Conservation (phyloP, 192 early-diverging fungal genomes). For the Linnemannia elongata region DNA sequence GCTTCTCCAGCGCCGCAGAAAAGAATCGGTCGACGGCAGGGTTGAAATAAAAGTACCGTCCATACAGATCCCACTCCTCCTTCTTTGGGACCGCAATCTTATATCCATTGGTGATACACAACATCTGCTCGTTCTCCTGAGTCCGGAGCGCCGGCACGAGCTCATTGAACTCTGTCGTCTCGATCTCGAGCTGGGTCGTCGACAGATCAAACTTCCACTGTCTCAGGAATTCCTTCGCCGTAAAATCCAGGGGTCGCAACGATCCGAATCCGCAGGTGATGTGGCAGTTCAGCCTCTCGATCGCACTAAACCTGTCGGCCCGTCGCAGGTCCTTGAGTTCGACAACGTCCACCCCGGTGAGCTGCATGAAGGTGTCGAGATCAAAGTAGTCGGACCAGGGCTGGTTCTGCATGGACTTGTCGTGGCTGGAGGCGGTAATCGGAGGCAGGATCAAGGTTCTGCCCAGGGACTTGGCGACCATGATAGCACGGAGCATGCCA, state of each 20-base stretch:
- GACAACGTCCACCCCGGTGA: conserved; percentile 34
- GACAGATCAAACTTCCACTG: conserved; percentile 52
- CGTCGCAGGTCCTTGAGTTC: conserved; percentile 30
- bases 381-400: conserved; percentile 50
- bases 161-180: conserved; percentile 28
- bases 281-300: conserved; percentile 34
- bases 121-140: conserved; percentile 18
- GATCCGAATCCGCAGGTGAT: conserved; percentile 44
- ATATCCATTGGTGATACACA: conserved; percentile 33
- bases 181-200: neutral
- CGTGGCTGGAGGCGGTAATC: conserved; percentile 12
- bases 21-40: conserved; percentile 15
- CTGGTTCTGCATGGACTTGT: conserved; percentile 20
- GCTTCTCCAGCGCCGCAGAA: neutral
- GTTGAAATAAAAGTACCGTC: conserved; percentile 37
- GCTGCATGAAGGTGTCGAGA: conserved; percentile 39
- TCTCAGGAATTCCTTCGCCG: conserved; percentile 34
- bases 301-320: neutral
- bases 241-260: conserved; percentile 27
- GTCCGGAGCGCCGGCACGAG: conserved; percentile 1
- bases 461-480: conserved; percentile 32
- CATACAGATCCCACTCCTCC: conserved; percentile 33
- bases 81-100: conserved; percentile 24
- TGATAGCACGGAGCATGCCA: conserved; percentile 43
- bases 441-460: conserved; percentile 48